Evolutionary conservation across 805 yeast species (phyloP).

Genomic region (Candida piceae): DNA sequence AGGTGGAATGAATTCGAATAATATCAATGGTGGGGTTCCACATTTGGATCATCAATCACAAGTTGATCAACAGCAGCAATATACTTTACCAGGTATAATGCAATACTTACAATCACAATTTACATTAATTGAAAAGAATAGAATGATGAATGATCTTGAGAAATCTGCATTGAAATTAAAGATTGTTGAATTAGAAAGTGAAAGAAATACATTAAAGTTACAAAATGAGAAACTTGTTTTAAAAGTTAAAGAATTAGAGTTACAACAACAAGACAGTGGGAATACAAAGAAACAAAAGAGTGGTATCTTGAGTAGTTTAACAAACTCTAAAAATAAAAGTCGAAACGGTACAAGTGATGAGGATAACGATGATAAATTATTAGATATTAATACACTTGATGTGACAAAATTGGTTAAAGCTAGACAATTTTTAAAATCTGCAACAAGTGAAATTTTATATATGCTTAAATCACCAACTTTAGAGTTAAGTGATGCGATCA

Average conservation of each 20-base stretch:
- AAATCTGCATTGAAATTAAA: slow-evolving; percentile 45
- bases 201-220: slow-evolving; percentile 39
- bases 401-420: slow-evolving; percentile 28
- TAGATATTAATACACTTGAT: slow-evolving; percentile 22
- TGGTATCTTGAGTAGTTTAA: slow-evolving; percentile 6
- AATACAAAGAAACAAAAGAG: background rate
- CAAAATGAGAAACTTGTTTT: slow-evolving; percentile 37
- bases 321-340: slow-evolving; percentile 10
- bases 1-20: background rate
- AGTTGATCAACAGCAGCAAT: slow-evolving; percentile 21
- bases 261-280: slow-evolving; percentile 15
- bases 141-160: slow-evolving; percentile 49
- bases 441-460: slow-evolving; percentile 33
- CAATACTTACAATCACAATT: slow-evolving; percentile 56
- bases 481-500: slow-evolving; percentile 27
- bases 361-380: slow-evolving; percentile 5
- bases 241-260: slow-evolving; percentile 37
- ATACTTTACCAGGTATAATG: slow-evolving; percentile 55
- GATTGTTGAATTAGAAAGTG: slow-evolving; percentile 48
- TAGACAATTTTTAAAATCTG: slow-evolving; percentile 29
- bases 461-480: slow-evolving; percentile 31
- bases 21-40: background rate
- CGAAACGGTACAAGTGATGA: slow-evolving; percentile 3
- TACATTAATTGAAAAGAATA: slow-evolving; percentile 39
- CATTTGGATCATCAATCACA: too few species aligned